Conservation (phyloP, 2,329 filamentous ascomycete species). For the Thelonectria olida region DNA sequence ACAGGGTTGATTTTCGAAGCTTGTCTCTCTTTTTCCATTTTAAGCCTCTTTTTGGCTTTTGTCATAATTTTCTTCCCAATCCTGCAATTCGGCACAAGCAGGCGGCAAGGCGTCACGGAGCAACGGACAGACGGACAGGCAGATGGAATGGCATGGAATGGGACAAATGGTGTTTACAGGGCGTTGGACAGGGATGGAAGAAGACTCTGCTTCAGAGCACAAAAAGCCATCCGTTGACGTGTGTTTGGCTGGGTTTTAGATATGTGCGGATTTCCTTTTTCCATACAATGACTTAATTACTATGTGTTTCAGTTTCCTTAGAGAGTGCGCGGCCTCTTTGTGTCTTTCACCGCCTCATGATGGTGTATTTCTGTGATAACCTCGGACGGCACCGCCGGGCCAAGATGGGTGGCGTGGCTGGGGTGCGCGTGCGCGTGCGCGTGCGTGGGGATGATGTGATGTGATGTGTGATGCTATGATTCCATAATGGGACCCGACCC, state of each 20-base stretch:
- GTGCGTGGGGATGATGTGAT: slow-evolving; percentile 17
- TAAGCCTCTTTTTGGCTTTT: slow-evolving; percentile 1
- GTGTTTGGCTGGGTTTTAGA: not conserved
- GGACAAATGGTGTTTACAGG: slow-evolving; percentile 27
- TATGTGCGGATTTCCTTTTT: not conserved
- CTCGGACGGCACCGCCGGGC: not conserved
- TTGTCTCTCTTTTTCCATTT: slow-evolving; percentile 1
- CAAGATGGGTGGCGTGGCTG: not conserved
- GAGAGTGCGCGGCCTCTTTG: no score
- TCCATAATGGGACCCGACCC: slow-evolving; percentile 5
- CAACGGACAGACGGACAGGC: slow-evolving; percentile 23
- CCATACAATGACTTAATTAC: not conserved
- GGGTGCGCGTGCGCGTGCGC: not conserved
- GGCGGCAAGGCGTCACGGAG: slow-evolving; percentile 36
- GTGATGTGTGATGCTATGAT: slow-evolving; percentile 5
- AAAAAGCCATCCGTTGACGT: not conserved
- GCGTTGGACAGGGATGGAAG: slow-evolving; percentile 11
- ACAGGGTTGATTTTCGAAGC: not conserved
- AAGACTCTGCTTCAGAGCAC: not conserved
- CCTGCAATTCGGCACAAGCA: slow-evolving; percentile 4
- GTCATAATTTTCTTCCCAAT: slow-evolving; percentile 10
- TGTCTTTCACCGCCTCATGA: not conserved
- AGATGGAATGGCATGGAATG: slow-evolving; percentile 10
- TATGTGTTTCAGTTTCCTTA: not conserved
- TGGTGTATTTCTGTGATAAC: not conserved